Evolutionary conservation across 2,329 filamentous ascomycete species (phyloP), one percentile per base, ranked within the genome.

Genomic region (Monosporascus sp.): DNA sequence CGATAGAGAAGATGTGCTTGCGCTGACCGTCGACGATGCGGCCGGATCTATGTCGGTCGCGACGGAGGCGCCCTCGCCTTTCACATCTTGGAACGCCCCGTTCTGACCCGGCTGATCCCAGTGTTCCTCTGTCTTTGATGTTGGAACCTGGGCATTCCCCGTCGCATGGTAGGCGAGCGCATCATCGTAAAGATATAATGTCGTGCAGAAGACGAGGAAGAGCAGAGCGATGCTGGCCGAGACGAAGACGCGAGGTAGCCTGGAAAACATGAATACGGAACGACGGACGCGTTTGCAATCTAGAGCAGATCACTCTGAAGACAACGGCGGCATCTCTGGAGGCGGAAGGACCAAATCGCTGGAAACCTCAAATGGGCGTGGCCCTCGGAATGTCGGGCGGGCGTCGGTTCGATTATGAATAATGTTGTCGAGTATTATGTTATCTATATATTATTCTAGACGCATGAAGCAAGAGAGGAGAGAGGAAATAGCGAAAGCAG

Each of bases 141-240:
- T 37, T 6, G 58, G 53, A 37, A 52, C 46, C 18, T 52, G 55
- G n/a, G 52, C 15, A 18, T 52, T 53, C 37, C 52, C 37, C 14
- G 51, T 44, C 37, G 59, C 43, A 37, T 59, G 53, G 43, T 55
- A 53, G 44, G 48, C 52, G 11, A 58, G 56, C 15, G 52, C 57
- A 31, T 55, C 55, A 37, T 60, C 54, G 43, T 64, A 62, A 22
- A 64, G 52, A 35, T 63, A 61, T 31, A 62, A 59, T 17, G 57
- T 60, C n/a, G 61, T 62, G 52, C 59, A 60, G 37, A 58, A 56
- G 53, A 64, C 55, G 52, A 65, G 55, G 50, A 64, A 58, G 14
- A 62, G 51, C 37, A 65, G 53, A 35, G 57, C 49, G 38, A 58
- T 41, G 50, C 57, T 60, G 39, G 59, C 58, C 46, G 63, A 49